Conservation (phyloP, 371 early-diverging fungal genomes). For the Apophysomyces elegans region DNA sequence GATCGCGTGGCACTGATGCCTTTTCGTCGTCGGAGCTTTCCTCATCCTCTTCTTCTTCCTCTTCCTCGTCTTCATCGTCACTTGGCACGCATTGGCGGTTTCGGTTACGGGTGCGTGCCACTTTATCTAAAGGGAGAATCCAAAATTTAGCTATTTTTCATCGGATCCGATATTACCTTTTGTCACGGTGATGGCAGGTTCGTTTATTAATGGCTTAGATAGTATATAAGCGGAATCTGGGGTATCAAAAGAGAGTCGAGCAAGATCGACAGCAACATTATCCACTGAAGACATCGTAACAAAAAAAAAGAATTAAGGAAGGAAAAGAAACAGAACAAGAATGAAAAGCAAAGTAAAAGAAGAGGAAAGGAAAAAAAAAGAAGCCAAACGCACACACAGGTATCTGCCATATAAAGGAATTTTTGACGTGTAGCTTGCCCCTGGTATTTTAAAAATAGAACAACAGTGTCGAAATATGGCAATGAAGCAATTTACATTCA, state of each 20-base stretch:
- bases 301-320: slow-evolving; percentile 13
- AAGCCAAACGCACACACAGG: slow-evolving; percentile 9
- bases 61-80: slow-evolving; percentile 46
- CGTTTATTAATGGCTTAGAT: slow-evolving; percentile 8
- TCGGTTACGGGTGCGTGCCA: slow-evolving; percentile 27
- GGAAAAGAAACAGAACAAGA: neutral
- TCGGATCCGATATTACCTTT: slow-evolving; percentile 17
- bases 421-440: slow-evolving; percentile 15
- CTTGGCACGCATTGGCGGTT: slow-evolving; percentile 47
- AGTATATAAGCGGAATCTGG: slow-evolving; percentile 9
- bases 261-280: slow-evolving; percentile 31
- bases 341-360: neutral
- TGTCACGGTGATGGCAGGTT: slow-evolving; percentile 26
- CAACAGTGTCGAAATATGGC: slow-evolving; percentile 1
- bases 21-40: slow-evolving; percentile 33
- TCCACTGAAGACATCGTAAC: slow-evolving; percentile 28
- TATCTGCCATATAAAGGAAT: slow-evolving; percentile 12
- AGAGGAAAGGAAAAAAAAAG: slow-evolving; percentile 20
- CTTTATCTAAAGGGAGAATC: slow-evolving; percentile 18
- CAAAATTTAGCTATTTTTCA: neutral
- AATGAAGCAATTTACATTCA: slow-evolving; percentile 3
- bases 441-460: slow-evolving; percentile 7
- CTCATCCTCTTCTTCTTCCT: slow-evolving; percentile 30
- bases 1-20: slow-evolving; percentile 13
- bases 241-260: slow-evolving; percentile 32